Evolutionary conservation across 306 rosid species (phyloP).

Genomic region (Citrullus colocynthis): DNA sequence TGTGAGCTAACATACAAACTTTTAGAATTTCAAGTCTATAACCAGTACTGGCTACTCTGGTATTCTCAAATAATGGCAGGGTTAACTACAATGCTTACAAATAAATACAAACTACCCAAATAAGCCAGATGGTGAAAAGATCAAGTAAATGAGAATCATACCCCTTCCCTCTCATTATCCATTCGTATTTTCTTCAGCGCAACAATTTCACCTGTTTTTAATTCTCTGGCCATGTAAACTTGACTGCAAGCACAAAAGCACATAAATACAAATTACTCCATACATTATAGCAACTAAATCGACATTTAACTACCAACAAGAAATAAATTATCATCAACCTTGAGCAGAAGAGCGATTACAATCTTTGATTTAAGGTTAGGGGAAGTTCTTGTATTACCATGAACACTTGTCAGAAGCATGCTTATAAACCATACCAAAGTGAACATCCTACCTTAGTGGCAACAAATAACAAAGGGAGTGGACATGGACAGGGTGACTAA

Average conservation of each 20-base stretch:
- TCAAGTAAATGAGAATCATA: slow-evolving; percentile 3
- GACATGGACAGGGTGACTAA: not conserved
- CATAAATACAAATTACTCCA: not conserved
- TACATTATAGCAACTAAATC: not conserved
- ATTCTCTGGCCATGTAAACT: slow-evolving; percentile 45
- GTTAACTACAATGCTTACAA: not conserved
- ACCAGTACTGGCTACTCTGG: not conserved
- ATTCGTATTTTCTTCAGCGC: slow-evolving; percentile 45
- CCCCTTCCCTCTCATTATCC: slow-evolving; percentile 50
- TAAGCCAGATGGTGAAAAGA: not conserved
- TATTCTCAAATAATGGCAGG: not conserved
- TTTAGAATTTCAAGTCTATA: not conserved
- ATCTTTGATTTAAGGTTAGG: not conserved
- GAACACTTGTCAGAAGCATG: not conserved
- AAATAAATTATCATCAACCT: not conserved
- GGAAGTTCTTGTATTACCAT: too few relatives aligned
- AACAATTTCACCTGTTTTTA: slow-evolving; percentile 37
- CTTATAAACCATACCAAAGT: not conserved
- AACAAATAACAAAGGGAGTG: not conserved
- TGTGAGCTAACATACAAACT: not conserved
- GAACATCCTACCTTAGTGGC: not conserved
- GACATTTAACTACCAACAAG: not conserved
- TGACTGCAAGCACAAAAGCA: slow-evolving; percentile 23
- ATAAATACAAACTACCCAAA: not conserved
- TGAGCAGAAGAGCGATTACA: not conserved